Base-by-base conservation (phyloP, 495 filamentous ascomycete genomes). In the Aspergillus leporis region DNA sequence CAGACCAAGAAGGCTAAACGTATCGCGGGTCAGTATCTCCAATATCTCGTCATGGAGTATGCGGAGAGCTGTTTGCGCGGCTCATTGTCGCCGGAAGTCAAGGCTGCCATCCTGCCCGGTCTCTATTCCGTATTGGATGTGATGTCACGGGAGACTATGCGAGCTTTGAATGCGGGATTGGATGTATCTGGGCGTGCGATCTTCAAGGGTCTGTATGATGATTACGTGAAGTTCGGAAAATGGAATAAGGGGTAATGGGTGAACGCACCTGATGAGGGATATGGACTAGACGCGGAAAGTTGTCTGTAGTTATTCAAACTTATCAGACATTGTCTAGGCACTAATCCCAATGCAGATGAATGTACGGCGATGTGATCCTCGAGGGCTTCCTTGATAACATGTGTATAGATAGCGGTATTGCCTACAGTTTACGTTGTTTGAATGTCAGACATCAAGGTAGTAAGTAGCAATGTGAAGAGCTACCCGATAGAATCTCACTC, bases 1-100 rank as follows among this genome's bases (percentile, higher is more conserved):
- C 85, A 90, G 56, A 88, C 87, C 7, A 89, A 90, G 61, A 87
- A 84, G 53, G 90, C 90, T 28, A 87, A 87, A 68, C 82, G 85
- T 7, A 88, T 87, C 61, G 90, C 89, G 0, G 89, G 90, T 0
- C 85, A 89, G 70, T 83, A 90, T 72, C 80, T 94, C 68, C 87
- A 85, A 66, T 83, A 85, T 52, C 70, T 95, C 22, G 72, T 96
- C 32, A 85, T 85, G 75, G 75, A 84, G 56, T 96, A 92, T 67
- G 81, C 89, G 56, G 76, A 83, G 58, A 81, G 83, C 64, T 86
- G 88, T 61, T 78, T 97, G 21, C 72, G 70, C 12, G 79, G 78
- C 2, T 70, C 78, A 6, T 59, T 86, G 23, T 76, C 80, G 43
- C 75, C 80, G 2, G 85, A 81, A 3, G 83, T 93, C 43, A 84